A percentile compares a stretch with the other conserved stretches of the same genome.
Conservation (phyloP, 495 filamentous ascomycete genomes). For the Copromyces sp. region DNA sequence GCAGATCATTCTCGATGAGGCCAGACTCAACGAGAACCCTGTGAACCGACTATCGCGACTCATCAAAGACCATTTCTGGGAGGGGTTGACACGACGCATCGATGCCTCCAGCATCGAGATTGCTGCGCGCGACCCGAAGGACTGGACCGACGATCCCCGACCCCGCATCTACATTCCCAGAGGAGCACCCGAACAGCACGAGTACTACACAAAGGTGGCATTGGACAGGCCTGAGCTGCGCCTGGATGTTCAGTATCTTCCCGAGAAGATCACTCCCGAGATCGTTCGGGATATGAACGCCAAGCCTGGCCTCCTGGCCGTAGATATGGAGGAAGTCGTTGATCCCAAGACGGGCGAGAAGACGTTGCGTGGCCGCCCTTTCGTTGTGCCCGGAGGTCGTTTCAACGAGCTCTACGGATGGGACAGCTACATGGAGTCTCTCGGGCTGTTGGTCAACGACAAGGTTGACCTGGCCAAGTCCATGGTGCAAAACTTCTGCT, state of each 20-base stretch:
- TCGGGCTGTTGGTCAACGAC: slow-evolving; percentile 74
- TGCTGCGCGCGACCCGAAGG: slow-evolving; percentile 79
- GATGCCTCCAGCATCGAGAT: slow-evolving; percentile 79
- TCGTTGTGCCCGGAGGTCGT: slow-evolving; percentile 88
- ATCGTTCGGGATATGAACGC: slow-evolving; percentile 61
- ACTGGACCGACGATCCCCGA: slow-evolving; percentile 77
- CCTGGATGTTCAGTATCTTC: slow-evolving; percentile 72
- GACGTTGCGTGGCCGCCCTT: slow-evolving; percentile 70
- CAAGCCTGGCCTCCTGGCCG: slow-evolving; percentile 78
- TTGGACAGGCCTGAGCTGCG: slow-evolving; percentile 65
- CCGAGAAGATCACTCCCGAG: slow-evolving; percentile 62
- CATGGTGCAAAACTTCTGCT: slow-evolving; percentile 93
- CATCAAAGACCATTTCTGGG: slow-evolving; percentile 84
- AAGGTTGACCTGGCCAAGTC: slow-evolving; percentile 75
- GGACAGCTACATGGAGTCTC: slow-evolving; percentile 95
- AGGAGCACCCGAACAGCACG: slow-evolving; percentile 77
- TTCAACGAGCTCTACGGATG: slow-evolving; percentile 98
- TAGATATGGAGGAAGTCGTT: slow-evolving; percentile 70
- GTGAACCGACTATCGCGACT: slow-evolving; percentile 75
- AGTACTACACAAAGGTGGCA: slow-evolving; percentile 76
- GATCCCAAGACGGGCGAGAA: slow-evolving; percentile 56
- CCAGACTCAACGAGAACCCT: slow-evolving; percentile 82
- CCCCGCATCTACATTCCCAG: slow-evolving; percentile 86
- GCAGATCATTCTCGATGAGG: slow-evolving; percentile 77
- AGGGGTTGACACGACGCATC: slow-evolving; percentile 74